Evolutionary conservation across 345 rosid genomes (phyloP).

Genomic region (Anastatica hierochuntica): DNA sequence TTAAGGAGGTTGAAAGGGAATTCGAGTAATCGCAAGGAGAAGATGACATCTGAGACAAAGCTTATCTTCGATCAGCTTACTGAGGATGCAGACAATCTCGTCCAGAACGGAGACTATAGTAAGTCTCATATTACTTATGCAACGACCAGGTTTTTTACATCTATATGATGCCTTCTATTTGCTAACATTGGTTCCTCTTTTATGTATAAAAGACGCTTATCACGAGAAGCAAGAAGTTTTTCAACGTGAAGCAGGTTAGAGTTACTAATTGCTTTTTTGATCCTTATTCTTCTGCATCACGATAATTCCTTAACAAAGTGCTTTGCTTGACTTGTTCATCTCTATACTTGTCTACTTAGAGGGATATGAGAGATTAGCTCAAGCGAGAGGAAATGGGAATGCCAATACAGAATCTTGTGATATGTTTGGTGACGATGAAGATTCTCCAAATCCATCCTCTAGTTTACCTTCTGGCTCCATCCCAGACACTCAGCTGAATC

Average conservation of each 20-base stretch:
- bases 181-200: background rate
- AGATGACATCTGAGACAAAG: conserved; percentile 75
- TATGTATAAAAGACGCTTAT: conserved; percentile 61
- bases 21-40: conserved; percentile 63
- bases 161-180: conserved; percentile 6
- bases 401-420: conserved; percentile 37
- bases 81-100: conserved; percentile 79
- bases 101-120: conserved; percentile 87
- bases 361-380: conserved; percentile 68
- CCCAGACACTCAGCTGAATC: conserved; percentile 28
- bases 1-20: conserved; percentile 84
- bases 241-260: conserved; percentile 80
- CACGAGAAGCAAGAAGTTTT: conserved; percentile 75
- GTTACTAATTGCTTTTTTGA: background rate
- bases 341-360: conserved; percentile 35
- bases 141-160: background rate
- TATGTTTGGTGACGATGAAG: conserved; percentile 86
- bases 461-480: conserved; percentile 25
- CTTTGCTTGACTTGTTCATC: background rate
- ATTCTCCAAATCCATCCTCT: conserved; percentile 30
- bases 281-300: background rate
- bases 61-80: conserved; percentile 89
- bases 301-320: background rate
- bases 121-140: conserved; percentile 29
- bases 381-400: conserved; percentile 38